phyloP scores from a whole-genome alignment of 306 rosid species.

The Senna siamea region DNA sequence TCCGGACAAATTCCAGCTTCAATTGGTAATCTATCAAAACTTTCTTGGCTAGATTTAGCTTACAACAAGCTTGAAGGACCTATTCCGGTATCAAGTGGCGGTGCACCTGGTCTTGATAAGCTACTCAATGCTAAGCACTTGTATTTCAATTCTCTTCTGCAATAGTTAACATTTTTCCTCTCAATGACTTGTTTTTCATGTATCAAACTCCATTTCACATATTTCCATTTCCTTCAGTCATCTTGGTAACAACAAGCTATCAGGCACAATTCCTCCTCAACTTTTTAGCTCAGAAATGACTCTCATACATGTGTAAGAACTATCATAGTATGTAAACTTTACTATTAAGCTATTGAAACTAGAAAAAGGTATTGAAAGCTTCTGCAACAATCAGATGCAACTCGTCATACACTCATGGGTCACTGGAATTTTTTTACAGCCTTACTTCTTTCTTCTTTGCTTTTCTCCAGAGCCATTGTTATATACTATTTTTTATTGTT shows the following conservation, averaged over 20 bases:
- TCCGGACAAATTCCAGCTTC: constrained; percentile 40
- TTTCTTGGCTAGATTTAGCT: constrained; percentile 42
- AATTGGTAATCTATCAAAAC: constrained; percentile 39
- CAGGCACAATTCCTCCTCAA: constrained; percentile 46
- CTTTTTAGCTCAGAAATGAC: constrained; percentile 54
- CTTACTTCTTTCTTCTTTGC: neutral
- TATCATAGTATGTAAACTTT: neutral
- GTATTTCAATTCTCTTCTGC: constrained; percentile 33
- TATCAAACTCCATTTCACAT: neutral
- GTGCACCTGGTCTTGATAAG: constrained; percentile 45
- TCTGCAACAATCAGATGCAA: neutral
- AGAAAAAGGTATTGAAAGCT: neutral
- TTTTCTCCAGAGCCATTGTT: neutral
- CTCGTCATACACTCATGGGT: no score
- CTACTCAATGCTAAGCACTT: constrained; percentile 35
- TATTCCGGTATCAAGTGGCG: constrained; percentile 38
- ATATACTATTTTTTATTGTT: no score
- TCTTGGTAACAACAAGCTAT: constrained; percentile 53
- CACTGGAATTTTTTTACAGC: no score
- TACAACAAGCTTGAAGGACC: constrained; percentile 40
- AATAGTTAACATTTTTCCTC: constrained; percentile 6
- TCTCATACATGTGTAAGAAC: constrained; percentile 60
- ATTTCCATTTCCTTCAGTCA: constrained; percentile 46
- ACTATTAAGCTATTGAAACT: neutral
- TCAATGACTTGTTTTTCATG: neutral